Evolutionary conservation across 2,329 filamentous ascomycete species (phyloP), one percentile per base, ranked within the genome.

Genomic region (Fusarium liriodendri): DNA sequence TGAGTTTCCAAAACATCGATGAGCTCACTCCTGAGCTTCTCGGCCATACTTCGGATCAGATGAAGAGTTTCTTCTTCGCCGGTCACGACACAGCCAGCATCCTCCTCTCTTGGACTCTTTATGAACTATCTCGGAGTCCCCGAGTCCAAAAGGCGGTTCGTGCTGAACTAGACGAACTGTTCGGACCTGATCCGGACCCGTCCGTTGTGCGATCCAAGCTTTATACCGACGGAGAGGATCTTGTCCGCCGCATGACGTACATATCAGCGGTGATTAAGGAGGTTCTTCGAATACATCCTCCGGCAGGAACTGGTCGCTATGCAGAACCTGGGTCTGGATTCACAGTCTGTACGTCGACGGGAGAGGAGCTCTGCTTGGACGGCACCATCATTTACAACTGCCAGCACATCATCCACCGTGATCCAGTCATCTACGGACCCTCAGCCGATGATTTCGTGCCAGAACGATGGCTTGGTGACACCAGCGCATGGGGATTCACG

Each of bases 31-130:
- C 74, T 0, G 69, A 77, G 7, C 60, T 82, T 13, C 38, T 84
- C 14, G 40, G 77, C 18, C 72, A 78, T 42, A 82, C 81, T 4
- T 79, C 77, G 38, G 81, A 84, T 62, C 82, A 84, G 68, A 71
- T 85, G 35, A 82, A 82, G 60, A 80, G 81, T 0, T 85, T 85
- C 69, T 73, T 84, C 14, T 83, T 86, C 42, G 83, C 83, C 3
- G 83, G 84, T 4, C 84, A 85, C 52, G 83, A 85, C 69, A 84
- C 84, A 4, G 84, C 83, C 2, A 81, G 80, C 38, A 82, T 80
- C 67, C 74, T 81, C 2, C 72, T 85, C 2, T 76, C 81, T 11
- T 85, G 82, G 81, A 71, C 77, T 1, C 78, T 83, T 25, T 84
- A 85, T 69, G 79, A 84, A 64, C 78, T 85, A 0, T 79, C 80